phyloP scores from a whole-genome alignment of 2,329 filamentous ascomycete genomes.

The Penicillium sp. region DNA sequence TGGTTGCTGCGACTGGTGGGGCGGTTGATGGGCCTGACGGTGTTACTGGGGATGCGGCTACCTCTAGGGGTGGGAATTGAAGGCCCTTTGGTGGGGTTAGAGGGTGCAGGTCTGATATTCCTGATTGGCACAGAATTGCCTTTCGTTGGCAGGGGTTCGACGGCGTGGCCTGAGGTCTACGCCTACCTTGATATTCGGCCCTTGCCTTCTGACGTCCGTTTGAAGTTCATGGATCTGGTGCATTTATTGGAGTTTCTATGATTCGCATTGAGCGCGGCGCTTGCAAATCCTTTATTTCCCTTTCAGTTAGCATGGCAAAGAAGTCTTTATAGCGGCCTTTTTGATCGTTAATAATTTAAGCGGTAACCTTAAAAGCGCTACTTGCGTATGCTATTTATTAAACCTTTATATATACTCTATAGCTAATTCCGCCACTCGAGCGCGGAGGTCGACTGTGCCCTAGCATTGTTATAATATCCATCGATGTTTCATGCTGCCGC shows the following conservation, averaged over 20 bases:
- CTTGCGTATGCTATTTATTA: background rate
- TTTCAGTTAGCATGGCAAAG: background rate
- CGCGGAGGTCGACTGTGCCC: background rate
- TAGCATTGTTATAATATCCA: background rate
- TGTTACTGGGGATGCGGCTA: background rate
- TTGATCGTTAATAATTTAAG: background rate
- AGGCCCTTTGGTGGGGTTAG: background rate
- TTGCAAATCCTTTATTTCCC: background rate
- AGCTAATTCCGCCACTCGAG: background rate
- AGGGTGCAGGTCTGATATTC: background rate
- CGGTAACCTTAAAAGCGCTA: background rate
- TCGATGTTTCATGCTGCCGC: background rate
- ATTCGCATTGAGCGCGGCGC: constrained; percentile 1
- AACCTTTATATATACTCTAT: background rate
- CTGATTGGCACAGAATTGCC: background rate
- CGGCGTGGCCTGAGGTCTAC: background rate
- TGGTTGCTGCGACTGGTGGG: constrained; percentile 45
- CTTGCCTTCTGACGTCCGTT: background rate
- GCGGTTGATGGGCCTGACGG: background rate
- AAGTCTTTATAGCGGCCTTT: background rate
- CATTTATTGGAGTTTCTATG: constrained; percentile 5
- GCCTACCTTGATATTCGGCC: background rate
- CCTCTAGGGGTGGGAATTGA: background rate
- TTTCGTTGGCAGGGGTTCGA: background rate
- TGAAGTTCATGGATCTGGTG: background rate